Base-by-base conservation (phyloP, 1,139 yeast genomes). In the Yamadazyma kanchanaburiensis region DNA sequence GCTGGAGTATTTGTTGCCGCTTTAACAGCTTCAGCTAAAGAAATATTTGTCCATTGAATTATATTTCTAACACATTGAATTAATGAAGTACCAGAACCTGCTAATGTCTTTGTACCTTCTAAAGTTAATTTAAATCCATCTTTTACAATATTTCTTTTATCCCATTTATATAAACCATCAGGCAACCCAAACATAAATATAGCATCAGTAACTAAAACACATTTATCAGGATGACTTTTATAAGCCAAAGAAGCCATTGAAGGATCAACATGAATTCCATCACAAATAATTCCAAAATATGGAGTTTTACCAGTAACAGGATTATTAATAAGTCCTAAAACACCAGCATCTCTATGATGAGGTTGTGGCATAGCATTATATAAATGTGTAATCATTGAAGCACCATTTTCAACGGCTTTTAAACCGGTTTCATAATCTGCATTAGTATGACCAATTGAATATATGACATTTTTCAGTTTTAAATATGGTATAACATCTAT, bases 361-460 rank as follows among this genome's bases (percentile, higher is more conserved):
- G 79, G 80, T 47, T 73, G 80, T 3, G 80, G 79, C 84, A 77
- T 77, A 42, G 84, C 84, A 44, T 77, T 77, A 53, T 73, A 77
- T 38, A 77, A 62, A 46, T 77, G 84, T 5, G 84, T 77, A 30
- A 77, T 60, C 81, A 77, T 75, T 17, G 70, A 51, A 14, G 80
- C 79, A 17, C 83, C 83, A 12, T 61, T 50, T 13, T 60, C 54
- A 18, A 76, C 58, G 0, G 83, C 82, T 34, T 64, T 55, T 13
- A 68, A 43, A 8, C 74, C 77, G 12, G 71, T 70, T 18, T 60
- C 56, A 46, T 70, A 73, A 39, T 64, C 69, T 23, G 77, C 59
- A 45, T 58, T 64, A 10, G 81, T 71, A 48, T 77, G 84, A 22
- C 84, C 84, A 35, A 77, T 64, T 9, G 81, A 67, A 34, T 70